phyloP scores from a whole-genome alignment of 2,329 filamentous ascomycete species.

The Orbilia javanica region DNA sequence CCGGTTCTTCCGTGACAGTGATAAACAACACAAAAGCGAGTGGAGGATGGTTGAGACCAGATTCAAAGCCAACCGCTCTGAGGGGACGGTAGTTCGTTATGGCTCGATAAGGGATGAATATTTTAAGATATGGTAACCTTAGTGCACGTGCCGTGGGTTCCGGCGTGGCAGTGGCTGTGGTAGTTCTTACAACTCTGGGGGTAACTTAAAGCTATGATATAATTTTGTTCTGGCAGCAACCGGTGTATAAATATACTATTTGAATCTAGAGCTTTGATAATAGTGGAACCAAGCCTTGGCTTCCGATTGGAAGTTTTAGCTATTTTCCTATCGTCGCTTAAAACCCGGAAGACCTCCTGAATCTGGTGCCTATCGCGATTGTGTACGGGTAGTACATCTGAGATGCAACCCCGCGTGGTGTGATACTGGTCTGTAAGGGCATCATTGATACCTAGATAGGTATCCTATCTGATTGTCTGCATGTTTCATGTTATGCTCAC shows the following conservation, averaged over 20 bases:
- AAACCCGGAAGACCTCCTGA: too few relatives aligned
- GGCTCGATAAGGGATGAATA: neutral
- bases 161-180: conserved; percentile 11
- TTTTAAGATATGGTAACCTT: neutral
- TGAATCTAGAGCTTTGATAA: neutral
- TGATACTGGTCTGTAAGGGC: conserved; percentile 22
- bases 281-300: neutral
- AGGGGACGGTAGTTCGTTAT: neutral
- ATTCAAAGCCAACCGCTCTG: neutral
- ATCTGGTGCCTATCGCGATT: conserved; percentile 2
- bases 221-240: neutral
- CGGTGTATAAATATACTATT: neutral
- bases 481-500: neutral
- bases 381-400: neutral
- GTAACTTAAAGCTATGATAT: neutral
- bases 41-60: conserved; percentile 12
- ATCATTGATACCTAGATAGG: neutral
- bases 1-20: conserved; percentile 8
- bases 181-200: neutral
- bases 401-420: neutral
- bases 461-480: neutral
- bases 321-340: neutral
- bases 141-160: neutral
- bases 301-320: neutral
- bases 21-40: neutral